Percentiles rank a stretch among this genome's conserved stretches.
Evolutionary conservation across 306 rosid genomes (phyloP).

Genomic region (Cajanus cajan): DNA sequence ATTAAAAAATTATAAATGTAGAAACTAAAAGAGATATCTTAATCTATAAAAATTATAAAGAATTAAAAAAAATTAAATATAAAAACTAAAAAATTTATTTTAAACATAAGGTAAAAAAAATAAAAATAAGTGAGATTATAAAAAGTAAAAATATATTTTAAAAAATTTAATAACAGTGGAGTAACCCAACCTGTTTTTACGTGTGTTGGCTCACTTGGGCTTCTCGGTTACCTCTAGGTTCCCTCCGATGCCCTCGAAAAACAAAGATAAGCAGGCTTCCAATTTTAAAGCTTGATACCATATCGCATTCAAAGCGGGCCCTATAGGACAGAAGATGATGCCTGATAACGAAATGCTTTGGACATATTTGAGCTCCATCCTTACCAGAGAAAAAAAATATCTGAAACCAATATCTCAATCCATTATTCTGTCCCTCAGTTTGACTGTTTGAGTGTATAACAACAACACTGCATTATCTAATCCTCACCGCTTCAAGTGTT

Average conservation of each 20-base stretch:
- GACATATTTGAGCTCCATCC: neutral
- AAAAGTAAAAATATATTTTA: too few species aligned
- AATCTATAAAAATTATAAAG: too few species aligned
- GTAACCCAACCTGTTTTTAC: too few species aligned
- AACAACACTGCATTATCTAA: constrained; percentile 12
- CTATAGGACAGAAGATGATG: neutral
- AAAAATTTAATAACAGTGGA: too few species aligned
- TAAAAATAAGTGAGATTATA: too few species aligned
- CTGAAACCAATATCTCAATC: constrained; percentile 11
- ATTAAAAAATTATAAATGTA: too few species aligned
- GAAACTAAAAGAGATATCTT: too few species aligned
- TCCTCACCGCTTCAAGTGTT: neutral
- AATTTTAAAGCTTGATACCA: neutral
- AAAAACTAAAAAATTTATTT: too few species aligned
- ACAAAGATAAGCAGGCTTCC: neutral
- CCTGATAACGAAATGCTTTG: neutral
- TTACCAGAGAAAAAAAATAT: neutral
- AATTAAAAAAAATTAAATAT: too few species aligned
- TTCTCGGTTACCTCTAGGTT: neutral
- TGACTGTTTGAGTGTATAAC: neutral
- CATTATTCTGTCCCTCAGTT: neutral
- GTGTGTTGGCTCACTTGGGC: too few species aligned
- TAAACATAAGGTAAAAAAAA: too few species aligned
- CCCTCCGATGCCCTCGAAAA: too few species aligned
- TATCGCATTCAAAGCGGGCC: neutral